Percentiles rank a stretch among this genome's conserved stretches.
These are phyloP conservation scores for Chaetomidium leptoderma DNA, from an alignment of 495 filamentous ascomycete species.

Conservation along the genomic window DNA sequence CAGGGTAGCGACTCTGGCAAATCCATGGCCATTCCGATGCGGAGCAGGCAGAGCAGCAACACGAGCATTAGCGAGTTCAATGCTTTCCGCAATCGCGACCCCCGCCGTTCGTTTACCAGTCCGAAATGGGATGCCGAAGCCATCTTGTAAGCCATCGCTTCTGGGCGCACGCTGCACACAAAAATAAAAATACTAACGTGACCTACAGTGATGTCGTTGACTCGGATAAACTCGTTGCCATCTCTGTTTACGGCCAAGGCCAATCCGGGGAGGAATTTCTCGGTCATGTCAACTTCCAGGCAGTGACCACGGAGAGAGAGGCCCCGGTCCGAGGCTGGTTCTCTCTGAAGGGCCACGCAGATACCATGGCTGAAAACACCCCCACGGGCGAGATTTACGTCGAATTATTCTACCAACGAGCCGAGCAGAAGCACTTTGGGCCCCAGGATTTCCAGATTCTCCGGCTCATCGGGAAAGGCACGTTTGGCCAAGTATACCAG, in stretches of 20 bases:
- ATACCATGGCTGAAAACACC: slow-evolving; percentile 48
- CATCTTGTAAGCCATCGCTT: slow-evolving; percentile 66
- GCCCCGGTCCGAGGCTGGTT: slow-evolving; percentile 81
- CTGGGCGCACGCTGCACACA: neutral
- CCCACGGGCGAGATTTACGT: slow-evolving; percentile 91
- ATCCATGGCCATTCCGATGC: slow-evolving; percentile 92
- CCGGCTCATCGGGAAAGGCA: slow-evolving; percentile 95
- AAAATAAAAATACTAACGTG: slow-evolving; percentile 30
- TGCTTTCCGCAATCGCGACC: slow-evolving; percentile 56
- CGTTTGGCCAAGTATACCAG: slow-evolving; percentile 99
- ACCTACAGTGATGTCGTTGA: slow-evolving; percentile 80
- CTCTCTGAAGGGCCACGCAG: slow-evolving; percentile 60
- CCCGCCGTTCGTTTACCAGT: slow-evolving; percentile 65
- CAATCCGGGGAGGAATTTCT: slow-evolving; percentile 82
- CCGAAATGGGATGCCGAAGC: slow-evolving; percentile 96
- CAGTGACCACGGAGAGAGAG: slow-evolving; percentile 60
- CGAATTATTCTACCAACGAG: slow-evolving; percentile 78
- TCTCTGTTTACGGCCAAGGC: slow-evolving; percentile 85
- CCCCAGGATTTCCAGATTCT: slow-evolving; percentile 96
- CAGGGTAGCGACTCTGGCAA: slow-evolving; percentile 70
- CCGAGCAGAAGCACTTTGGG: slow-evolving; percentile 88
- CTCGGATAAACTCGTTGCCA: slow-evolving; percentile 83
- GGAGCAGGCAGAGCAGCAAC: slow-evolving; percentile 89
- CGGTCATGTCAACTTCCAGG: slow-evolving; percentile 77
- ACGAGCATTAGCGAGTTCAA: slow-evolving; percentile 71